A percentile compares a stretch with the other conserved stretches of the same genome.
Evolutionary conservation across 2,329 filamentous ascomycete genomes (phyloP).

Genomic region (Diaporthe citri): DNA sequence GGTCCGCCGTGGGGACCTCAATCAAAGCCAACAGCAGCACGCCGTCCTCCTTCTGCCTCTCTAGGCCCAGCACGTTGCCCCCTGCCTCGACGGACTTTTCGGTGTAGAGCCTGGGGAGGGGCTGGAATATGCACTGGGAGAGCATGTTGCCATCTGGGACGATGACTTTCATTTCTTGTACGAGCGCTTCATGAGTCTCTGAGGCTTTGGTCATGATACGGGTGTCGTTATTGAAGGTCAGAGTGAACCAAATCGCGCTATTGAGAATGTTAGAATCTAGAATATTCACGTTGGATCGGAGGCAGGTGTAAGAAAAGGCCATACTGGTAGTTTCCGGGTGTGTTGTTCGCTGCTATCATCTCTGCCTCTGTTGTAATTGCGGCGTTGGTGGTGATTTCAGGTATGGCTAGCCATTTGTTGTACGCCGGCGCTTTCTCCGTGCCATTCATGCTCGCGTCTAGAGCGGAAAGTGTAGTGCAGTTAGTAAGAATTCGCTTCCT

Average conservation of each 20-base stretch:
- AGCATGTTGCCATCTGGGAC: conserved; percentile 43
- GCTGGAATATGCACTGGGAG: conserved; percentile 46
- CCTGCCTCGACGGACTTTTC: conserved; percentile 34
- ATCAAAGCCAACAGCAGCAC: conserved; percentile 41
- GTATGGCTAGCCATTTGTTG: background rate
- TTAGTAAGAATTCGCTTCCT: background rate
- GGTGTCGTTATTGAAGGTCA: conserved; percentile 52
- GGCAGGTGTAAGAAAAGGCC: fast-evolving
- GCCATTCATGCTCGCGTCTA: background rate
- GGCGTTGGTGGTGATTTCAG: background rate
- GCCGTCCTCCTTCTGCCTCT: conserved; percentile 40
- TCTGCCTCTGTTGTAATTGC: background rate
- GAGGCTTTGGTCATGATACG: conserved; percentile 51
- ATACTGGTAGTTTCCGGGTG: conserved; percentile 5
- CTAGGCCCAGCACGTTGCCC: conserved; percentile 45
- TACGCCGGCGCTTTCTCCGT: background rate
- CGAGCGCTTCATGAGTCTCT: conserved; percentile 48
- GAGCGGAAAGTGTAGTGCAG: background rate
- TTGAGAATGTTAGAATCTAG: background rate
- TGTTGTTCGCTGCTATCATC: background rate
- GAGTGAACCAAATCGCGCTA: conserved; percentile 53
- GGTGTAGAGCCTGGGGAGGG: conserved; percentile 40
- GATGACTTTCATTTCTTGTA: conserved; percentile 40
- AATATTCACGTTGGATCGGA: fast-evolving
- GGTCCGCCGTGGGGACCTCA: conserved; percentile 42